Base-by-base conservation (phyloP, 2,329 filamentous ascomycete genomes). In the Gaeumannomyces sp. region DNA sequence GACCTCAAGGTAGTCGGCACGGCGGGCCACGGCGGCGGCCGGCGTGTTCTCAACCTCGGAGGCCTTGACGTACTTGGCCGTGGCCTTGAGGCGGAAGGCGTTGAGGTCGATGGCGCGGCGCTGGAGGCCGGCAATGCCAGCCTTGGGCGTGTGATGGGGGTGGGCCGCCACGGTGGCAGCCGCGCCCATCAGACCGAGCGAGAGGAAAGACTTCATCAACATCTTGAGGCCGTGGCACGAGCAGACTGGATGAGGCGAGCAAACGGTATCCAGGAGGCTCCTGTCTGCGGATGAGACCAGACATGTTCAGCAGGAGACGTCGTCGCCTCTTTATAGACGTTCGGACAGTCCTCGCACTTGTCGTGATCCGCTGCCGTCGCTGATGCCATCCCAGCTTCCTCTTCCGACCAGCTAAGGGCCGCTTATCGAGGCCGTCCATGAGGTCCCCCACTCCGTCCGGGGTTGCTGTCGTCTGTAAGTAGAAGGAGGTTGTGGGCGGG, bases 1-100 rank as follows among this genome's bases (percentile, higher is more conserved):
- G 19, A 78, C 77, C 56, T 78, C 75, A 27, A 81, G 73, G 62
- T 81, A 81, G 33, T 72, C 72, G 11, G 69, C 74, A 50, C 75
- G 72, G 65, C 72, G 73, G 50, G 74, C 64, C 13, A 73, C 65
- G 56, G 67, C 67, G 11, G 75, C 59, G 5, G 69, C 67, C 22
- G 68, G 64, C 66, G 71, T 68, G 60, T 69, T 50, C 35, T 62
- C 69, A 10, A 71, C 72, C 27, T 65, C 69, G 19, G 68, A 68
- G 53, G 72, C 68, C 65, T 73, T 74, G 70, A 66, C 70, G 67
- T 76, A 76, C 60, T 71, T 60, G 31, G 74, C 68, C 6, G 64
- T 69, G 58, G 73, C 70, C 29, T 71, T 70, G 22, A 73, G 70
- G 31, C 74, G 73, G 67, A 71, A 76, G 16, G 70, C 65, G 62